These are phyloP conservation scores for Babesia caballi DNA, from an alignment of 169 alveolate genomes.

Conservation along the genomic window DNA sequence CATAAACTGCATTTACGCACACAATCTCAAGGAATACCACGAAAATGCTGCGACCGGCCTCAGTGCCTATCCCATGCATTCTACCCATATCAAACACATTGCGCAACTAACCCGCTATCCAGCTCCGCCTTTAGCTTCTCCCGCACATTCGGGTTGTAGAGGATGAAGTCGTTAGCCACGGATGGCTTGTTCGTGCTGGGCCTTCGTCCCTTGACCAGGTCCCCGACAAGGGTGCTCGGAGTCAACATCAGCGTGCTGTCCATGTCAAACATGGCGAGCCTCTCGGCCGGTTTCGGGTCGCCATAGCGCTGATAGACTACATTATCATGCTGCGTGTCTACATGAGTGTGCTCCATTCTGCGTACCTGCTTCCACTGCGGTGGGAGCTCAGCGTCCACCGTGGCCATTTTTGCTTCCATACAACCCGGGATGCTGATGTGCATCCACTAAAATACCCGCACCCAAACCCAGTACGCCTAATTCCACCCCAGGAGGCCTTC, in stretches of 20 bases:
- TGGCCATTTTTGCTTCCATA: not conserved
- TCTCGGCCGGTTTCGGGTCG: conserved; percentile 41
- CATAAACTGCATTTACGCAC: no score
- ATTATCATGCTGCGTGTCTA: conserved; percentile 19
- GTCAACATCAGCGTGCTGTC: conserved; percentile 65
- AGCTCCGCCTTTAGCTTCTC: conserved; percentile 37
- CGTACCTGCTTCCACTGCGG: conserved; percentile 34
- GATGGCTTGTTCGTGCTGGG: conserved; percentile 36
- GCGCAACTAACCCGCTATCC: conserved; percentile 20
- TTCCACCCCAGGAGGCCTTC: no score
- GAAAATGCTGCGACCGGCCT: no score
- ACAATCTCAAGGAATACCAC: no score
- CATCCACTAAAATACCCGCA: no score
- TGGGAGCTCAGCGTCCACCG: not conserved
- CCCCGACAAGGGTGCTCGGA: conserved; percentile 51
- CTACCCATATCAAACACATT: no score
- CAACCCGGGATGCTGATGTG: no score
- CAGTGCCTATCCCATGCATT: no score
- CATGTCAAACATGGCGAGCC: conserved; percentile 61
- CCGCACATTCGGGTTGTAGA: conserved; percentile 45
- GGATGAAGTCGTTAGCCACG: conserved; percentile 47
- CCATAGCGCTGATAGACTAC: conserved; percentile 45
- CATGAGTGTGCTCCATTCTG: not conserved
- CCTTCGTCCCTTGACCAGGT: conserved; percentile 35
- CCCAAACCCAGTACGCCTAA: no score